Conservation (phyloP, 495 filamentous ascomycete genomes). For the Penicillium fimorum region DNA sequence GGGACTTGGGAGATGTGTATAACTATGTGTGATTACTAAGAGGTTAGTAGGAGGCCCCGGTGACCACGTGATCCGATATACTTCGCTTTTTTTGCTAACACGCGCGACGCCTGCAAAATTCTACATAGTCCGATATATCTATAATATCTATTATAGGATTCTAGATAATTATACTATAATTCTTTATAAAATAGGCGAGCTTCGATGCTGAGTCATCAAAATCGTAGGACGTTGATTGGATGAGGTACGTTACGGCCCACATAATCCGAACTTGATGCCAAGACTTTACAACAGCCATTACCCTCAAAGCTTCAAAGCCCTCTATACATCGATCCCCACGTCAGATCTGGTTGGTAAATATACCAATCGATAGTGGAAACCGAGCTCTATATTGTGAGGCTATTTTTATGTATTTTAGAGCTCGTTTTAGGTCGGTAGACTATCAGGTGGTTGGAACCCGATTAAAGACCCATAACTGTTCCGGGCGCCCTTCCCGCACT, state of each 20-base stretch:
- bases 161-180: neutral
- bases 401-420: neutral
- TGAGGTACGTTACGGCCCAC: neutral
- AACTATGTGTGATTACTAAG: too few species aligned
- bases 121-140: neutral
- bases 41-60: too few species aligned
- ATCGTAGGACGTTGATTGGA: neutral
- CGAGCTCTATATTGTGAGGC: neutral
- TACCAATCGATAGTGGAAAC: neutral
- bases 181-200: neutral
- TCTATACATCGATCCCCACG: neutral
- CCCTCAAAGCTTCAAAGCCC: neutral
- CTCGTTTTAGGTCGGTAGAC: neutral
- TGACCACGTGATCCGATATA: too few species aligned
- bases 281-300: neutral
- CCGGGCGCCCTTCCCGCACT: neutral
- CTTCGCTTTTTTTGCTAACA: too few species aligned
- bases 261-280: neutral
- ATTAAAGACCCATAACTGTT: neutral
- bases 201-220: neutral
- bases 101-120: neutral
- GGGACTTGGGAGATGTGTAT: too few species aligned
- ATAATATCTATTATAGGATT: neutral
- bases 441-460: neutral
- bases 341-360: neutral